Evolutionary conservation across 306 rosid genomes (phyloP).

Genomic region (Glycine tomentella): DNA sequence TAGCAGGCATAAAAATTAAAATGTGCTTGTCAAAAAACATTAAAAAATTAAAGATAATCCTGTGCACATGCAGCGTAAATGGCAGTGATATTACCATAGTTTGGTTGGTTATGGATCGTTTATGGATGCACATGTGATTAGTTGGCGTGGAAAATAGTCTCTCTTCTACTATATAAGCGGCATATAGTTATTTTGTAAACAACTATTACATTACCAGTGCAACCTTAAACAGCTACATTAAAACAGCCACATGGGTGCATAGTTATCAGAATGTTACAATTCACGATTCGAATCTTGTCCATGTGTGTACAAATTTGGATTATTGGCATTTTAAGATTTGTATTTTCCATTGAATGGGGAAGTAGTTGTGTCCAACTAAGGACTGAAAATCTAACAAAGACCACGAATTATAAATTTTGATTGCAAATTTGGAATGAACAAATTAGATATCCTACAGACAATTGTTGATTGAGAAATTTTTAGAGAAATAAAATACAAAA

Average conservation of each 20-base stretch:
- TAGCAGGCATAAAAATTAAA: background rate
- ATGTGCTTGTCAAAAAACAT: background rate
- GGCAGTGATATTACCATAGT: background rate
- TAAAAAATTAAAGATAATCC: constrained; percentile 24
- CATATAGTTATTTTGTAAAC: background rate
- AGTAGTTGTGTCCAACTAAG: background rate
- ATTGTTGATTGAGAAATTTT: background rate
- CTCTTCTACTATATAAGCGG: too few relatives aligned
- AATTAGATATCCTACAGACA: background rate
- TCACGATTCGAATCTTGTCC: background rate
- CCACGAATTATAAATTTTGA: background rate
- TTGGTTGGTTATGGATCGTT: background rate
- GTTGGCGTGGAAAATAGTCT: background rate
- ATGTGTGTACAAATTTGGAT: background rate
- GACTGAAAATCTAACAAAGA: background rate
- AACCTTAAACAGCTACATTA: background rate
- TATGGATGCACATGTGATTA: background rate
- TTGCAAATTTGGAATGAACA: constrained; percentile 17
- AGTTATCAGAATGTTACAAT: background rate
- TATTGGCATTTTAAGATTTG: background rate
- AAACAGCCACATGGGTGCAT: background rate
- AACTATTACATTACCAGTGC: background rate
- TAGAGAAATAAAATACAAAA: background rate
- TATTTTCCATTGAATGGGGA: background rate
- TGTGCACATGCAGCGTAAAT: constrained; percentile 16